Conservation (phyloP, 2,329 filamentous ascomycete species). For the Aspergillus tubingensis region DNA sequence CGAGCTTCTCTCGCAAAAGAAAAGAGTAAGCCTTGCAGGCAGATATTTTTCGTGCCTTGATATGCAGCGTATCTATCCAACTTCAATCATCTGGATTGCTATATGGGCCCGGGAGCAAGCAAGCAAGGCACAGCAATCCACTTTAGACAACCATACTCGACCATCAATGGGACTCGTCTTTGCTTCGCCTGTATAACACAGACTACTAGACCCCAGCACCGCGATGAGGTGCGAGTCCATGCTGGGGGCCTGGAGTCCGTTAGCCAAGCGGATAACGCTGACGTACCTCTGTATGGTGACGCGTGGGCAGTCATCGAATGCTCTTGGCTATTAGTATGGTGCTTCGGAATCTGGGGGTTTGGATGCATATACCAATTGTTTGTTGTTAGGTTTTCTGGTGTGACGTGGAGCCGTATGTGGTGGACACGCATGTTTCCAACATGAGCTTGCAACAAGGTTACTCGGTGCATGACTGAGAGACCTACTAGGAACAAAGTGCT, state of each 20-base stretch:
- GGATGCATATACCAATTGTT: not conserved
- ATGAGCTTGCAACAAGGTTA: too few relatives aligned
- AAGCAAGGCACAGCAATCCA: not conserved
- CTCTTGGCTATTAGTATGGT: not conserved
- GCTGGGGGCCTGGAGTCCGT: not conserved
- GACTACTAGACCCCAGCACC: slow-evolving; percentile 9
- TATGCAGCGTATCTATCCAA: not conserved
- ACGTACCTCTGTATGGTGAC: not conserved
- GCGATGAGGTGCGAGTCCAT: slow-evolving; percentile 7
- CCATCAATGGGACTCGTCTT: not conserved
- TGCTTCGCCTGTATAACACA: not conserved
- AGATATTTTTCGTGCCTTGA: not conserved
- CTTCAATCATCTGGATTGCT: not conserved
- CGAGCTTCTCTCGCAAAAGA: not conserved
- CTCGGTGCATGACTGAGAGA: too few relatives aligned
- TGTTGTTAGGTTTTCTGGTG: not conserved
- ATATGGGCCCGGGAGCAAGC: not conserved
- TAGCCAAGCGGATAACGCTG: not conserved
- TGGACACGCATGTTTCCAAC: too few relatives aligned
- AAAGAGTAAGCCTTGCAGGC: not conserved
- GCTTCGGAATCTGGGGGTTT: not conserved
- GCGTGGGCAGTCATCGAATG: not conserved
- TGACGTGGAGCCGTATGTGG: too few relatives aligned
- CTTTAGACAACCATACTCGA: not conserved
- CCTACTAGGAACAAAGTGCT: too few relatives aligned